Evolutionary conservation across 257 asterid genomes (phyloP), one percentile per base, ranked within the genome.

Genomic region (Scutellaria baicalensis): DNA sequence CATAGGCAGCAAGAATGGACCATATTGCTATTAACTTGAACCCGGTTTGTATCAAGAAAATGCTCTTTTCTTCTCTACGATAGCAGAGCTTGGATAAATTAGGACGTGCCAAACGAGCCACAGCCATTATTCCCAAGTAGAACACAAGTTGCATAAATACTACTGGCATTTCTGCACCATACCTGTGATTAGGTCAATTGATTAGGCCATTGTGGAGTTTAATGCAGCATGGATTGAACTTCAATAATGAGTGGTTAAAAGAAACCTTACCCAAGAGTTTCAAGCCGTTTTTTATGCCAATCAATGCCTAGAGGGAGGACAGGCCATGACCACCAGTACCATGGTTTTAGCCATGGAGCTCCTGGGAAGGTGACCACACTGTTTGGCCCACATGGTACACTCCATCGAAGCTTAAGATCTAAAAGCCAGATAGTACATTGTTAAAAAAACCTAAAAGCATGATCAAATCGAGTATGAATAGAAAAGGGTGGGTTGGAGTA

Each of bases 301-400:
- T 90, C 79, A 82, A 86, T 72, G 75, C 97, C 98, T 0, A 93
- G 63, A 3, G 98, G 98, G 45, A 93, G 88, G 57, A 93, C 96
- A 1, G 98, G 98, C 91, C 95, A 93, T 0, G 98, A 88, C 98
- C 98, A 93, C 98, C 98, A 90, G 65, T 90, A 93, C 98, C 98
- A 93, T 1, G 98, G 98, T 65, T 93, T 93, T 51, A 93, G 61
- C 91, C 97, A 93, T 3, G 86, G 77, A 17, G 98, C 98, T 5
- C 98, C 83, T 0, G 98, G 97, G 72, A 93, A 93, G 6, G 98
- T 93, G 68, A 93, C 74, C 20, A 93, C 97, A 27, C 97, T 93
- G 76, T 93, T 93, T 1, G 95, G 93, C 1, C 96, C 95, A 69
- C 97, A 93, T 0, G 98, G 98, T 13, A 93, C 97, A 6, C 85